These are phyloP conservation scores for Myochromella boudieri DNA, from an alignment of 768 basidiomycete genomes.

Conservation along the genomic window DNA sequence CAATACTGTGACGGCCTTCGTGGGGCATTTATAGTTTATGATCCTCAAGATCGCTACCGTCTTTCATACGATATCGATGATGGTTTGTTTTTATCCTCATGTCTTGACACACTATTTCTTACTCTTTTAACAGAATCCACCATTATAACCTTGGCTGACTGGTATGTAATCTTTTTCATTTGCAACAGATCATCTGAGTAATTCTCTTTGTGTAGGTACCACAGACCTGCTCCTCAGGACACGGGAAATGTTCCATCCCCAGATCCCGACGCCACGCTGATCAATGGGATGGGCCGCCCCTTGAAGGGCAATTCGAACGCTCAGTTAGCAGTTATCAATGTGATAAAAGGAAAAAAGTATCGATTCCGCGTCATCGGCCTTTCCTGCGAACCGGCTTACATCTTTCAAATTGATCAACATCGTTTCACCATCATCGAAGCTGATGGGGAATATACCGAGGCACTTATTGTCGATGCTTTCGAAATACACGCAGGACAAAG, in stretches of 20 bases:
- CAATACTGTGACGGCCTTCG: constrained; percentile 51
- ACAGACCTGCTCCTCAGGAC: constrained; percentile 5
- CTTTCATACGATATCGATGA: constrained; percentile 24
- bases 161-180: constrained; percentile 27
- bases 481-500: constrained; percentile 38
- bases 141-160: constrained; percentile 39
- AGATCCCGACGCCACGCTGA: constrained; percentile 18
- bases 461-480: constrained; percentile 41
- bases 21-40: constrained; percentile 36
- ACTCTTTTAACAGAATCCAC: constrained; percentile 31
- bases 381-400: constrained; percentile 33
- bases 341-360: constrained; percentile 32
- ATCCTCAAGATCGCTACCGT: constrained; percentile 31
- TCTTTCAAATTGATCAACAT: constrained; percentile 47
- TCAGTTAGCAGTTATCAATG: constrained; percentile 32
- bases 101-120: not conserved
- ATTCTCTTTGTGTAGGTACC: constrained; percentile 15
- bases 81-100: constrained; percentile 1
- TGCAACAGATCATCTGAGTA: no score
- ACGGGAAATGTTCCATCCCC: not conserved
- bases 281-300: constrained; percentile 42
- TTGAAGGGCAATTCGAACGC: constrained; percentile 20
- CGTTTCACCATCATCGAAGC: constrained; percentile 51
- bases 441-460: constrained; percentile 41
- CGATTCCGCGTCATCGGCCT: constrained; percentile 36